phyloP scores from a whole-genome alignment of 2,329 filamentous ascomycete species.

The Venturia pyrina region DNA sequence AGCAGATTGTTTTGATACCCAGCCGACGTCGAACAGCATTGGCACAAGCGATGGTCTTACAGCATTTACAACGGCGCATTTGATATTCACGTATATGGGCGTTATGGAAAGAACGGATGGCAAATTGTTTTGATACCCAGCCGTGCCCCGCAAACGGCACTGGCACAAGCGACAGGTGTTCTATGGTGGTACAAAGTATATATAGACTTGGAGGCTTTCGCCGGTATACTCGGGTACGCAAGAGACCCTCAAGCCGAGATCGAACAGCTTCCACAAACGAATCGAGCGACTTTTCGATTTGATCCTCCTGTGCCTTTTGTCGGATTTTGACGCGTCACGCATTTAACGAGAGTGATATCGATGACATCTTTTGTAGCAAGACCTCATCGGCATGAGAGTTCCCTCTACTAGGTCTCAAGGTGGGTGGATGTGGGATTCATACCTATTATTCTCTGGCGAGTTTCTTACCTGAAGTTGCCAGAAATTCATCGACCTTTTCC shows the following conservation, averaged over 20 bases:
- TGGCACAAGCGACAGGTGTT: background rate
- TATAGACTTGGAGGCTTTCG: background rate
- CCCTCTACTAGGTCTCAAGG: no score
- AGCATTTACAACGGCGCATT: background rate
- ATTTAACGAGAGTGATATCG: background rate
- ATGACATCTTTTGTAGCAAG: no score
- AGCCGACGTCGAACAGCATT: no score
- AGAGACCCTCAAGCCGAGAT: background rate
- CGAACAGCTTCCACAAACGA: background rate
- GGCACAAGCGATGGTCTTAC: background rate
- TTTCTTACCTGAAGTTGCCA: no score
- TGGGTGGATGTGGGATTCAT: no score
- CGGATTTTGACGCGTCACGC: no score
- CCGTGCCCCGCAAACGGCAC: background rate
- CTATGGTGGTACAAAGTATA: background rate
- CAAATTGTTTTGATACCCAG: background rate
- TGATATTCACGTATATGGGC: background rate
- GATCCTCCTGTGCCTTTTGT: background rate
- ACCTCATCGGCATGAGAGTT: no score
- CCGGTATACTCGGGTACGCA: background rate
- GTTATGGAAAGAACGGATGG: background rate
- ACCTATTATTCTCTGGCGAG: no score
- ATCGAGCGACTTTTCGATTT: background rate
- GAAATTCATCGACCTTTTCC: no score
- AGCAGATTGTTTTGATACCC: no score